Conservation (phyloP, 208 protist species). For the Herpetomonas muscarum region DNA sequence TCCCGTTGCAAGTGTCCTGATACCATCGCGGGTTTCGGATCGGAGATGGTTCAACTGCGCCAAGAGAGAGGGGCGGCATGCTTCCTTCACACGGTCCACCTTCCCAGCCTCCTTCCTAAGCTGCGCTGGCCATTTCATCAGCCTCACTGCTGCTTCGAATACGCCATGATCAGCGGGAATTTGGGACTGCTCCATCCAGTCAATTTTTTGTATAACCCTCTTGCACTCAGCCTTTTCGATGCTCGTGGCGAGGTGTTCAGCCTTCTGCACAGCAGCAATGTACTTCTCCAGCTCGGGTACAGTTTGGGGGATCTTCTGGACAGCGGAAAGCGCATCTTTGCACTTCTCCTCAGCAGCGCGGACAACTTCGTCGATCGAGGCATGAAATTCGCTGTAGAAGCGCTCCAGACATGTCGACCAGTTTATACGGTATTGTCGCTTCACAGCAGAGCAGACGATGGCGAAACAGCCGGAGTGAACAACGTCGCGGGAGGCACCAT, state of each 20-base stretch:
- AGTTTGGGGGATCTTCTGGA: slow-evolving; percentile 42
- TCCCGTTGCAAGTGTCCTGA: slow-evolving; percentile 61
- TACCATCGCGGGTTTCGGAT: slow-evolving; percentile 35
- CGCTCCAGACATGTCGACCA: slow-evolving; percentile 53
- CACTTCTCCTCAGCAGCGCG: slow-evolving; percentile 36
- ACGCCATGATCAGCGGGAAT: slow-evolving; percentile 54
- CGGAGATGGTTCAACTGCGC: slow-evolving; percentile 50
- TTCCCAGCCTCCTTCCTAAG: slow-evolving; percentile 27
- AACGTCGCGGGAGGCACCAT: slow-evolving; percentile 40
- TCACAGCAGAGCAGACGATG: slow-evolving; percentile 53
- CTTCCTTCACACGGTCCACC: slow-evolving; percentile 23
- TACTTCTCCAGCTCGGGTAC: slow-evolving; percentile 75
- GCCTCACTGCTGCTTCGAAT: slow-evolving; percentile 45
- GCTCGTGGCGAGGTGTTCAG: slow-evolving; percentile 34
- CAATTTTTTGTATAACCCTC: slow-evolving; percentile 41
- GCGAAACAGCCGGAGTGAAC: slow-evolving; percentile 77
- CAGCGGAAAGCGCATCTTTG: slow-evolving; percentile 19
- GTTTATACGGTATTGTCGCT: slow-evolving; percentile 36
- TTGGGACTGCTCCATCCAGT: slow-evolving; percentile 61
- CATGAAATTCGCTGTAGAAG: slow-evolving; percentile 43
- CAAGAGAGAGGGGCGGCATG: slow-evolving; percentile 48
- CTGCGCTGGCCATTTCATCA: slow-evolving; percentile 58
- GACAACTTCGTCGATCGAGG: slow-evolving; percentile 27
- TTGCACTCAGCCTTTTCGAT: slow-evolving; percentile 39
- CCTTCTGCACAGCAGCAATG: slow-evolving; percentile 26